phyloP scores from a whole-genome alignment of 2,329 filamentous ascomycete species.

The Fusarium sp. region DNA sequence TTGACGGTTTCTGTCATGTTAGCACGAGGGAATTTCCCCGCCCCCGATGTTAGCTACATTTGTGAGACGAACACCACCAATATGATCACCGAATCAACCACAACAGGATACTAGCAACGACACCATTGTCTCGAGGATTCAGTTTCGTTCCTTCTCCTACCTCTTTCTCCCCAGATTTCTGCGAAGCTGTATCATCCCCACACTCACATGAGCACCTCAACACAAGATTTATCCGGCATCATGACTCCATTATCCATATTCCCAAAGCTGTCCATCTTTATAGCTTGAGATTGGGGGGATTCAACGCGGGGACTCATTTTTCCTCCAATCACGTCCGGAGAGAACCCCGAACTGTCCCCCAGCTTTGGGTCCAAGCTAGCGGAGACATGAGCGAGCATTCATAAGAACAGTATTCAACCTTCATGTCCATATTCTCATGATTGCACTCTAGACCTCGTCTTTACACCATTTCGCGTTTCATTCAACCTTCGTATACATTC shows the following conservation, averaged over 20 bases:
- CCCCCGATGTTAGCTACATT: neutral
- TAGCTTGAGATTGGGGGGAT: constrained; percentile 37
- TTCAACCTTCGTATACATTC: neutral
- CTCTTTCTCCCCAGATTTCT: constrained; percentile 2
- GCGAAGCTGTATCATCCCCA: constrained; percentile 16
- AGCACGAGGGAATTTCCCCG: constrained; percentile 10
- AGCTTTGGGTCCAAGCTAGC: constrained; percentile 14
- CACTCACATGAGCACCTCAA: constrained; percentile 23
- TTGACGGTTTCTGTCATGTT: neutral
- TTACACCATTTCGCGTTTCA: neutral
- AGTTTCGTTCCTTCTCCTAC: neutral
- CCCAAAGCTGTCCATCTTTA: neutral
- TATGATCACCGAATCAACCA: neutral
- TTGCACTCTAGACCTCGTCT: neutral
- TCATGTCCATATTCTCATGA: constrained; percentile 18
- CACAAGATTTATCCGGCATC: constrained; percentile 29
- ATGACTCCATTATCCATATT: constrained; percentile 32
- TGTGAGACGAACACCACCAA: neutral
- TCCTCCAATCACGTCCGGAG: constrained; percentile 44
- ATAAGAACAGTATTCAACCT: constrained; percentile 27
- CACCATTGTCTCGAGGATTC: neutral
- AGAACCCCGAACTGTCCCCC: constrained; percentile 36
- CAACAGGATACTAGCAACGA: neutral
- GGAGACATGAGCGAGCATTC: constrained; percentile 40
- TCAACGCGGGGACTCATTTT: constrained; percentile 25